Evolutionary conservation across 2,329 filamentous ascomycete species (phyloP).

Genomic region (Thelonectria discophora): DNA sequence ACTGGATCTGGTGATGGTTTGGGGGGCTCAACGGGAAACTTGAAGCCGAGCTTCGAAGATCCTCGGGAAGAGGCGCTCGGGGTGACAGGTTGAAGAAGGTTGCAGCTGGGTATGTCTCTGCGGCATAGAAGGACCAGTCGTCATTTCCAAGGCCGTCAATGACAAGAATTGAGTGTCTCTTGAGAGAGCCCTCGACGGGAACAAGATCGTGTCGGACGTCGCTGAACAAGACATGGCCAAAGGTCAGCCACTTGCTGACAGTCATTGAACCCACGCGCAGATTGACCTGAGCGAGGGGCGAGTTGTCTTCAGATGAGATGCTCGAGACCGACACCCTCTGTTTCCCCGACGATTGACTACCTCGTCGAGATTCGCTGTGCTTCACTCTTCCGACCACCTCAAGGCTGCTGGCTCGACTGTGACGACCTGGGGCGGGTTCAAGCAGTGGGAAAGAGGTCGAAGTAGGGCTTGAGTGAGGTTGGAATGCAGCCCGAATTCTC

Average conservation of each 20-base stretch:
- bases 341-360: constrained; percentile 45
- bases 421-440: constrained; percentile 48
- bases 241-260: constrained; percentile 87
- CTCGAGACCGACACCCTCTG: constrained; percentile 55
- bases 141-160: constrained; percentile 87
- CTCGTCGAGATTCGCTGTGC: constrained; percentile 43
- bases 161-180: constrained; percentile 74
- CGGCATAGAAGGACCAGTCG: constrained; percentile 88
- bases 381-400: constrained; percentile 35
- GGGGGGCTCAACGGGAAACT: constrained; percentile 65
- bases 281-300: constrained; percentile 75
- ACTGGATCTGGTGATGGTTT: constrained; percentile 81
- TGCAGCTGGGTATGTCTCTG: constrained; percentile 78
- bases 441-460: constrained; percentile 55
- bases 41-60: constrained; percentile 52
- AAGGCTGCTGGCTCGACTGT: constrained; percentile 34
- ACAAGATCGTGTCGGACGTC: constrained; percentile 77
- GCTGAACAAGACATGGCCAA: constrained; percentile 84
- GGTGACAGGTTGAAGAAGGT: constrained; percentile 81
- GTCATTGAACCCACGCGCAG: constrained; percentile 83
- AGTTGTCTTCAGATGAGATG: constrained; percentile 64
- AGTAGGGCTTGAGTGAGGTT: constrained; percentile 50
- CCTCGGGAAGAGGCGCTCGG: constrained; percentile 59
- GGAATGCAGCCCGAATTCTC: constrained; percentile 60
- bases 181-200: constrained; percentile 46